A percentile compares a stretch with the other conserved stretches of the same genome.
Conservation (phyloP, 2,329 filamentous ascomycete species). For the Colletotrichum lupini region DNA sequence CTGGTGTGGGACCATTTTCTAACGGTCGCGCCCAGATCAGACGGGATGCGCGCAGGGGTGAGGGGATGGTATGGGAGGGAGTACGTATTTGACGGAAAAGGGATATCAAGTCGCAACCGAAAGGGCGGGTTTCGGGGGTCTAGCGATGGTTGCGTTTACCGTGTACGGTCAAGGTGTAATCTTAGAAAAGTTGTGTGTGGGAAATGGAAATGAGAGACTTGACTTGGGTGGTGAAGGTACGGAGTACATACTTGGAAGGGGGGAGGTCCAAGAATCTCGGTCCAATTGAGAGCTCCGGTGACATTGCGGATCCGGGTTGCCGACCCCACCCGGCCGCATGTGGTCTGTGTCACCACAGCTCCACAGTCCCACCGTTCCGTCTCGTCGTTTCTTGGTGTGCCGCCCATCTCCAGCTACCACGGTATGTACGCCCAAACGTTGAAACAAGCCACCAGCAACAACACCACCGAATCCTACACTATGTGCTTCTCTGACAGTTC, state of each 20-base stretch:
- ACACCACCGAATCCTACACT: not conserved
- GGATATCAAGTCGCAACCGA: not conserved
- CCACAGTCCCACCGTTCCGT: not conserved
- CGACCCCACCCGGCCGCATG: slow-evolving; percentile 12
- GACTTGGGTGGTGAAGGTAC: not conserved
- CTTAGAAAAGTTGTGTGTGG: too few relatives aligned
- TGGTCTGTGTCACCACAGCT: not conserved
- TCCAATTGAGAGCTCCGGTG: not conserved
- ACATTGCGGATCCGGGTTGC: not conserved
- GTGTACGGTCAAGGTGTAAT: too few relatives aligned
- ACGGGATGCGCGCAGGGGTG: not conserved
- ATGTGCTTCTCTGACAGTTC: too few relatives aligned
- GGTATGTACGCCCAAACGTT: not conserved
- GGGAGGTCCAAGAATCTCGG: not conserved
- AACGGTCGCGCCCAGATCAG: not conserved
- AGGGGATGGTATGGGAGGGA: too few relatives aligned
- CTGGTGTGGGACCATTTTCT: not conserved
- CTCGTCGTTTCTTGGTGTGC: not conserved
- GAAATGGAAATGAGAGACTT: not conserved
- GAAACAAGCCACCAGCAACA: not conserved
- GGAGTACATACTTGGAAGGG: too few relatives aligned
- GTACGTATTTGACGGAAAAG: not conserved
- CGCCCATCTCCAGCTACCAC: too few relatives aligned
- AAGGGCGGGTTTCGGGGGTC: not conserved
- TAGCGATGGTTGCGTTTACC: not conserved